These are phyloP conservation scores for Pseudogymnoascus sp. DNA, from an alignment of 2,329 filamentous ascomycete species.

Conservation along the genomic window DNA sequence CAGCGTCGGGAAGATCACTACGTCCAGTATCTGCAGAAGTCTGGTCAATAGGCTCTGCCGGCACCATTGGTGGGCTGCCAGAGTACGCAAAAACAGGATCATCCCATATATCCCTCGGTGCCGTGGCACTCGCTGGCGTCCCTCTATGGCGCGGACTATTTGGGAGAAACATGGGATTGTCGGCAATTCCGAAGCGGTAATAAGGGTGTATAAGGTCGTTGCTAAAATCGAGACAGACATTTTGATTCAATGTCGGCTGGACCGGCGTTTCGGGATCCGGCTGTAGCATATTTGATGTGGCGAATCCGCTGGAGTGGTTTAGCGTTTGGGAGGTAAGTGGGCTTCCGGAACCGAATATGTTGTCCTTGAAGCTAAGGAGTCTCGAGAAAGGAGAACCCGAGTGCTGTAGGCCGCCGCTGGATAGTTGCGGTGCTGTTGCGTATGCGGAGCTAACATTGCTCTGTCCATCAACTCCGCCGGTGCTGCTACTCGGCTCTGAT, in stretches of 20 bases:
- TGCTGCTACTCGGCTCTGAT: background rate
- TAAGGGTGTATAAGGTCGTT: background rate
- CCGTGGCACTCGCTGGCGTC: background rate
- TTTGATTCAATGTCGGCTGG: background rate
- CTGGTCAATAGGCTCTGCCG: background rate
- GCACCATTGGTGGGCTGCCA: background rate
- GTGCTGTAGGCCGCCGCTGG: background rate
- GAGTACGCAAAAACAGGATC: slow-evolving; percentile 4
- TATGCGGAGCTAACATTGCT: background rate
- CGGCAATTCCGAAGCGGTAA: background rate
- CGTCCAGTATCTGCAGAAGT: background rate
- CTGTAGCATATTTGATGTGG: background rate
- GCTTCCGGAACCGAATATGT: background rate
- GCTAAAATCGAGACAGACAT: background rate
- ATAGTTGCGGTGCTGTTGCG: background rate
- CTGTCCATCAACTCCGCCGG: background rate
- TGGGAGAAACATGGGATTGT: background rate
- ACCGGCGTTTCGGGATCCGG: background rate
- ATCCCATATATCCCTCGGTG: slow-evolving; percentile 2
- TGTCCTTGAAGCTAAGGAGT: background rate
- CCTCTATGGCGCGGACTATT: background rate
- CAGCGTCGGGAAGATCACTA: background rate
- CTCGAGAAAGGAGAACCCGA: background rate
- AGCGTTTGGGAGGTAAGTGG: background rate
- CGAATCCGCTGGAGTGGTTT: background rate